Conservation (phyloP, 169 alveolate genomes). For the Eimeria acervulina region DNA sequence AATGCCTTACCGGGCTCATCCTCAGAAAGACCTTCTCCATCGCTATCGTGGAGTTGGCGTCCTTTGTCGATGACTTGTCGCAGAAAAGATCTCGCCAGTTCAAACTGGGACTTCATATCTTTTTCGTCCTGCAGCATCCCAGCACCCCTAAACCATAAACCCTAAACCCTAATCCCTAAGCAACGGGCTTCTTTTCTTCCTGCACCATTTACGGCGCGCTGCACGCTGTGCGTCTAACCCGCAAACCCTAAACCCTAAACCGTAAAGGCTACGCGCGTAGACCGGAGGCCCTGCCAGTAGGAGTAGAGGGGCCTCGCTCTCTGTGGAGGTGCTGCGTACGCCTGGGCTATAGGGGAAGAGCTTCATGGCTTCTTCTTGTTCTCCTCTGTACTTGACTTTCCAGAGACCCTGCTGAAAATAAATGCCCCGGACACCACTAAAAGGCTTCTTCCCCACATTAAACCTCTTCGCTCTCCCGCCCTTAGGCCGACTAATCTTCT, state of each 20-base stretch:
- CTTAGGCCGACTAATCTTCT: slow-evolving; percentile 69
- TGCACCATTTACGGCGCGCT: neutral
- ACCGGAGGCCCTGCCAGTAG: neutral
- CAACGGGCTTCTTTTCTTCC: neutral
- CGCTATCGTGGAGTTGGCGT: slow-evolving; percentile 85
- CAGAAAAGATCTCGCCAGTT: slow-evolving; percentile 77
- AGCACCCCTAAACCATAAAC: neutral
- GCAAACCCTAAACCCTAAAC: neutral
- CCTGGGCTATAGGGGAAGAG: slow-evolving; percentile 80
- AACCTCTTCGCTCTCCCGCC: slow-evolving; percentile 81
- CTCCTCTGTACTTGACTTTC: slow-evolving; percentile 84
- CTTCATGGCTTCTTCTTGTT: slow-evolving; percentile 77
- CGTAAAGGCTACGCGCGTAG: neutral
- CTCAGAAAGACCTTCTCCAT: slow-evolving; percentile 85
- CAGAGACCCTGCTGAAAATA: slow-evolving; percentile 85
- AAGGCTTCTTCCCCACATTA: slow-evolving; percentile 84
- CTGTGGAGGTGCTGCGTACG: neutral
- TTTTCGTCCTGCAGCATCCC: slow-evolving; percentile 63
- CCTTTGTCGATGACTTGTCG: slow-evolving; percentile 84
- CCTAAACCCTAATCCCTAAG: neutral
- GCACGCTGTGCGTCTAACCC: neutral
- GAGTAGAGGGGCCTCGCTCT: neutral
- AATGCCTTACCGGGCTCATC: slow-evolving; percentile 81
- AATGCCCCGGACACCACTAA: slow-evolving; percentile 85
- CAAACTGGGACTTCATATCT: slow-evolving; percentile 76